Percentiles rank a stretch among this genome's conserved stretches.
Evolutionary conservation across 352 stramenopile genomes (phyloP).

Genomic region (Salisapilia sapeloensis): DNA sequence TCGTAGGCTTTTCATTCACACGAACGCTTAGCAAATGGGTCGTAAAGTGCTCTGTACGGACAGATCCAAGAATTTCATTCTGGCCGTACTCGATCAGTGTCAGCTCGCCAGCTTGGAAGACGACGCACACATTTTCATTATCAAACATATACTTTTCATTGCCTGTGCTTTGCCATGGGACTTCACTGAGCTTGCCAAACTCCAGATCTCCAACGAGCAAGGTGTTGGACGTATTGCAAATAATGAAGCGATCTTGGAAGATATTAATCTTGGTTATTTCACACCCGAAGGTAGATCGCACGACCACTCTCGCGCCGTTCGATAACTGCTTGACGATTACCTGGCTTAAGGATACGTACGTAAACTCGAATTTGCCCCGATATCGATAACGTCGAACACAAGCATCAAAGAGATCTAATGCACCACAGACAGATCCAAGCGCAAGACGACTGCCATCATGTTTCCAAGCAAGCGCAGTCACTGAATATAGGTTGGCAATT

Average conservation of each 20-base stretch:
- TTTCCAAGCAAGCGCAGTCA: conserved; percentile 87
- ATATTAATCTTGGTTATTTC: conserved; percentile 92
- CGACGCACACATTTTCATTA: conserved; percentile 79
- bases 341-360: conserved; percentile 87
- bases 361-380: conserved; percentile 92
- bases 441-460: conserved; percentile 78
- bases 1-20: conserved; percentile 79
- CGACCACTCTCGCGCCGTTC: conserved; percentile 71
- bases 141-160: conserved; percentile 92
- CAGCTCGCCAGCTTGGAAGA: conserved; percentile 86
- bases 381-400: conserved; percentile 85
- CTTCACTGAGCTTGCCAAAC: conserved; percentile 82
- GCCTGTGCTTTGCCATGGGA: conserved; percentile 80
- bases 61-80: conserved; percentile 83
- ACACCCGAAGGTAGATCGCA: conserved; percentile 81
- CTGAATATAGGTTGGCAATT: conserved; percentile 87
- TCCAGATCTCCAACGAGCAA: conserved; percentile 86
- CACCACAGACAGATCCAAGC: conserved; percentile 82
- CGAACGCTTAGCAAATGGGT: conserved; percentile 86
- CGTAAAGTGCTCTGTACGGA: conserved; percentile 84
- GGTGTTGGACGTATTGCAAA: conserved; percentile 86
- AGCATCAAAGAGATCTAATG: conserved; percentile 85
- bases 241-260: conserved; percentile 85
- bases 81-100: conserved; percentile 89
- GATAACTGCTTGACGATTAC: conserved; percentile 87